Base-by-base conservation (phyloP, 352 stramenopile genomes). In the Thalassiosira hispida region DNA sequence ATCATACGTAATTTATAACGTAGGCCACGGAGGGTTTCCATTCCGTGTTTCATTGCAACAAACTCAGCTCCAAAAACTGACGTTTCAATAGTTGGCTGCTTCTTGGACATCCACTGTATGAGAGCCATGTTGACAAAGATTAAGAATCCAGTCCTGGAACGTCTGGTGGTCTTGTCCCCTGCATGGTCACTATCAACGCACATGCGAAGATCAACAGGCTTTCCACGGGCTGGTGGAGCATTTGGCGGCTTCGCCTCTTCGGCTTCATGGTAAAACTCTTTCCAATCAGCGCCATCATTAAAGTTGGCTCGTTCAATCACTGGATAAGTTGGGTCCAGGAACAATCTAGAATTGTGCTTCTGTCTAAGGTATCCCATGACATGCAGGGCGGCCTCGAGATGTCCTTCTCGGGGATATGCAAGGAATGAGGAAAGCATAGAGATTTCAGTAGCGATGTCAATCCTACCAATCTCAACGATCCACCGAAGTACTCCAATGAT, bases 1-100 rank as follows among this genome's bases (percentile, higher is more conserved):
- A 90, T 81, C 73, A 87, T 88, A 1, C 57, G 18, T 0, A 89
- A 47, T 49, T 91, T 89, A 49, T 84, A 89, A n/a, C 70, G 53
- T 9, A 89, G 38, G 33, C 56, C 77, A 16, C 40, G 22, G 0
- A 85, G 8, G 1, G 29, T 35, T 53, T 85, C 77, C 31, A 79
- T 67, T 25, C 22, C 49, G 25, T 38, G 16, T 31, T 84, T 77
- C 68, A 77, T 47, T 18, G 68, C 68, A 62, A 70, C 46, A 62
- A 85, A 81, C 47, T 42, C 51, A 38, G 27, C 20, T 2, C 51
- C 27, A 55, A 55, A 55, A 3, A 55, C 46, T 6, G 51, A 53
- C 8, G 18, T 75, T 44, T 87, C 75, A 42, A 87, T 60, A n/a
- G 59, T 82, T 23, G 55, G 25, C 60, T 90, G 79, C 46, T 81